These are phyloP conservation scores for Quercus rubra DNA, from an alignment of 306 rosid genomes.

Conservation along the genomic window DNA sequence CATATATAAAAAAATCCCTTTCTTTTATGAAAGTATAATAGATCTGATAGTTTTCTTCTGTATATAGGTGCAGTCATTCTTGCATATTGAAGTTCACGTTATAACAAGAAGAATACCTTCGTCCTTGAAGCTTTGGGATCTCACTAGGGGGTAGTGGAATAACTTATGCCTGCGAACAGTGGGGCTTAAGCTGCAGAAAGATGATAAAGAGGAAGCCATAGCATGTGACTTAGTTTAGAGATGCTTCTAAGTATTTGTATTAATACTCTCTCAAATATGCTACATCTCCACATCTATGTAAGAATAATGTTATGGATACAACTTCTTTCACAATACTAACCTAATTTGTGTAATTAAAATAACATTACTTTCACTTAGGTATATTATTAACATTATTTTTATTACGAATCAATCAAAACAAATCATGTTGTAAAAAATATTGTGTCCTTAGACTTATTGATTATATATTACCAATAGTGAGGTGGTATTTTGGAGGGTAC, in stretches of 20 bases:
- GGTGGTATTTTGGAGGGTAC: no score
- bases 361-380: no score
- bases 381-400: no score
- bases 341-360: no score
- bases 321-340: no score
- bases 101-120: constrained; percentile 26
- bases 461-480: no score
- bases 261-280: neutral
- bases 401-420: no score
- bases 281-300: no score
- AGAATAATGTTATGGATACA: no score
- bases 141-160: constrained; percentile 28
- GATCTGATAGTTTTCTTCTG: neutral
- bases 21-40: neutral
- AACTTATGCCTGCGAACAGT: constrained; percentile 19
- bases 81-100: neutral
- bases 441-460: no score
- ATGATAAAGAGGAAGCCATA: constrained; percentile 29
- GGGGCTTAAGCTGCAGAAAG: constrained; percentile 25
- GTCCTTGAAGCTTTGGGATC: constrained; percentile 31
- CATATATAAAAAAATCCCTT: no score
- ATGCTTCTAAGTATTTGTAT: neutral
- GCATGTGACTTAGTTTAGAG: neutral
- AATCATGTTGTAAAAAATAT: no score
- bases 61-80: neutral